Evolutionary conservation across 371 early-diverging fungal genomes (phyloP).

Genomic region (Entomophthora muscae): DNA sequence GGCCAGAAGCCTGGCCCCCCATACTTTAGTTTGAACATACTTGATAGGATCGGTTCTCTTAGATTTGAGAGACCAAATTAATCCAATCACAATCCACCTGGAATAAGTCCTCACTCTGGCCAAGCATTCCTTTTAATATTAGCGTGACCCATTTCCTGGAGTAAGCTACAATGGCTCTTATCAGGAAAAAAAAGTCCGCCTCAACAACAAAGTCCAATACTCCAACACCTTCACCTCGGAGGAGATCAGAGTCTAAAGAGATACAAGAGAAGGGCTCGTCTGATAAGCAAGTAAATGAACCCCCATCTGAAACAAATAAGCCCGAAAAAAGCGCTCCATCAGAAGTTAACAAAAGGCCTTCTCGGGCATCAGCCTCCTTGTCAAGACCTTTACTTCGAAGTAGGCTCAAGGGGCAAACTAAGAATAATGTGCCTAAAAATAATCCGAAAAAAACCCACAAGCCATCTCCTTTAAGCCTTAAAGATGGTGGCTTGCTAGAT

Average conservation of each 20-base stretch:
- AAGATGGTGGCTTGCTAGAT: neutral
- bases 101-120: no score
- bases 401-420: neutral
- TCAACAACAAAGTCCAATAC: neutral
- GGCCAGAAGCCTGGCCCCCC: no score
- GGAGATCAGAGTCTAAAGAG: neutral
- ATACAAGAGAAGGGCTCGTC: neutral
- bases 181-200: neutral
- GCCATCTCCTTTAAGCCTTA: neutral
- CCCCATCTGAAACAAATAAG: neutral
- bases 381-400: neutral
- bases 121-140: no score
- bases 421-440: neutral
- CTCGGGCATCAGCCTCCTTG: neutral
- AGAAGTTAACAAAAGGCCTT: neutral
- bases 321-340: neutral
- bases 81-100: no score
- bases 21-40: no score
- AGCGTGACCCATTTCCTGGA: no score
- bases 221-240: neutral
- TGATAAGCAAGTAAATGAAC: neutral
- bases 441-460: neutral
- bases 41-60: no score
- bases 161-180: neutral
- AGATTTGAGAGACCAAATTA: no score